Percentiles rank a stretch among this genome's conserved stretches.
These are phyloP conservation scores for Cercospora citrullina DNA, from an alignment of 2,329 filamentous ascomycete genomes.

Conservation along the genomic window DNA sequence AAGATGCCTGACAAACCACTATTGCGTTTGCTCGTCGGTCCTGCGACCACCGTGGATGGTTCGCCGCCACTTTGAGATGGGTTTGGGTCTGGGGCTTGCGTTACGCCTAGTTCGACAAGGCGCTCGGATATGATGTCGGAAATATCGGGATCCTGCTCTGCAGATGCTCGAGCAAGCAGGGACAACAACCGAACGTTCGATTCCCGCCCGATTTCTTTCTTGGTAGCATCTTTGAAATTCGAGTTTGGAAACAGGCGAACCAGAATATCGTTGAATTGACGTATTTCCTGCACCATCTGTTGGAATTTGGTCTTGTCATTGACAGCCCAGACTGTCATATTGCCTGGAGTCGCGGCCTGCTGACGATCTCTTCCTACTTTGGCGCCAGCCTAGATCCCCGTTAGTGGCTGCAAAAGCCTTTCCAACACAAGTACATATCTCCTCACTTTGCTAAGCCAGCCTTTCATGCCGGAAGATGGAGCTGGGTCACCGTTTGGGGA, in stretches of 20 bases:
- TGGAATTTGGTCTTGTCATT: not conserved
- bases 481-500: not conserved
- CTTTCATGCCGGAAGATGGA: not conserved
- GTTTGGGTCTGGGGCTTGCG: not conserved
- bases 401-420: not conserved
- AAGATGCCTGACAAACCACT: not conserved
- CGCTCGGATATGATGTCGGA: not conserved
- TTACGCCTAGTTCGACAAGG: not conserved
- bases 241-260: not conserved
- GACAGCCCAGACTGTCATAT: not conserved
- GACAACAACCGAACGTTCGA: not conserved
- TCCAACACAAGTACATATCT: not conserved
- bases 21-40: not conserved
- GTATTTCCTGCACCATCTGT: not conserved
- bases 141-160: not conserved
- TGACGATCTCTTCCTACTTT: not conserved
- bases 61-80: not conserved
- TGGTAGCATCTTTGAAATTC: not conserved
- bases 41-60: not conserved
- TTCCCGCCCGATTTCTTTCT: not conserved
- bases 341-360: not conserved
- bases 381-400: not conserved
- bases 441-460: not conserved
- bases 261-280: not conserved
- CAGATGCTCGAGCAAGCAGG: not conserved